Evolutionary conservation across 768 basidiomycete species (phyloP).

Genomic region (Artomyces pyxidatus): DNA sequence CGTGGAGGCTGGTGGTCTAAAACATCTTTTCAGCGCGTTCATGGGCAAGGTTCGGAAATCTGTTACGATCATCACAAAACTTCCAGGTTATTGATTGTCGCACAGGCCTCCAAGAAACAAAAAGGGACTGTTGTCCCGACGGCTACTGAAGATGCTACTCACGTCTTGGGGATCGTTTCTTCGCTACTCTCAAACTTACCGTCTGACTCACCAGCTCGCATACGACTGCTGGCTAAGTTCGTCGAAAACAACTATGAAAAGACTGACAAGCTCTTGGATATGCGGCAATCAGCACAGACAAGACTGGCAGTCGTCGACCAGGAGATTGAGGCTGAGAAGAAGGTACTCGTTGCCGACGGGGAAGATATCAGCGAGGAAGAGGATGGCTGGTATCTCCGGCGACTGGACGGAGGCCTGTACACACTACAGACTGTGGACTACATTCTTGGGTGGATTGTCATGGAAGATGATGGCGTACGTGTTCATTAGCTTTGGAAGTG

Average conservation of each 20-base stretch:
- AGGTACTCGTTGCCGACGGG: conserved; percentile 50
- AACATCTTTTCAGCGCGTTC: conserved; percentile 82
- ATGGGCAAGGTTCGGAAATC: conserved; percentile 75
- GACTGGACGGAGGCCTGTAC: conserved; percentile 81
- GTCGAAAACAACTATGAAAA: conserved; percentile 92
- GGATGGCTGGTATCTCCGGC: conserved; percentile 76
- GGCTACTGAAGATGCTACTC: conserved; percentile 75
- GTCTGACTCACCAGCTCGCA: conserved; percentile 73
- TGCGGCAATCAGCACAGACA: conserved; percentile 60
- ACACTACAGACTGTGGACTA: conserved; percentile 90
- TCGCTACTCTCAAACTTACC: conserved; percentile 83
- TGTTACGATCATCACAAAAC: background rate
- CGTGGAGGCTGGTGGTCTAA: conserved; percentile 81
- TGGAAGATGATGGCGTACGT: conserved; percentile 97
- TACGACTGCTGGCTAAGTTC: conserved; percentile 86
- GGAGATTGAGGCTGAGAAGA: conserved; percentile 63
- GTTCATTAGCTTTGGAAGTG: background rate
- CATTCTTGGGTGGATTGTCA: conserved; percentile 87
- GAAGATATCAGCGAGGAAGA: conserved; percentile 53
- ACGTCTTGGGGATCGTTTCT: conserved; percentile 80
- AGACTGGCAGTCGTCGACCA: conserved; percentile 54
- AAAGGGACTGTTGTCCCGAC: conserved; percentile 39
- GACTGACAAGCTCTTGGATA: conserved; percentile 85
- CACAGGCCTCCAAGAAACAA: conserved; percentile 48
- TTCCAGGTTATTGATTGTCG: background rate